Evolutionary conservation across 352 stramenopile genomes (phyloP).

Genomic region (Peronospora belbahrii): DNA sequence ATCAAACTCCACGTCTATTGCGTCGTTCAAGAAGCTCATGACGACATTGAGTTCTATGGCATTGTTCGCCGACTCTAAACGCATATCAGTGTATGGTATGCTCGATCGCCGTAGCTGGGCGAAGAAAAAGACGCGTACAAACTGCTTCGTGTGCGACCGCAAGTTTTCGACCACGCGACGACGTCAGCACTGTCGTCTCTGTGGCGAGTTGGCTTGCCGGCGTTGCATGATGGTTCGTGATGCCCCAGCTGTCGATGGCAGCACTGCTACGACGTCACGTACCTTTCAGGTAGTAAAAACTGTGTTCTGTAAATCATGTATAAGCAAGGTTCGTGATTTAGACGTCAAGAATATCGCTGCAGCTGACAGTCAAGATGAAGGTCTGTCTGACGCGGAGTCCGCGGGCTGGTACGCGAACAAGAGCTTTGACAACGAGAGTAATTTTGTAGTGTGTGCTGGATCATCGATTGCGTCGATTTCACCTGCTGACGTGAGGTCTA

Average conservation of each 20-base stretch:
- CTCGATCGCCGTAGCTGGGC: conserved; percentile 47
- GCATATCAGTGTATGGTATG: conserved; percentile 50
- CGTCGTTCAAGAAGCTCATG: conserved; percentile 42
- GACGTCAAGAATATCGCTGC: conserved; percentile 5
- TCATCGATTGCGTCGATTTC: conserved; percentile 17
- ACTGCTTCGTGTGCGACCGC: conserved; percentile 52
- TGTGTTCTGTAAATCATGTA: conserved; percentile 49
- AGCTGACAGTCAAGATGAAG: conserved; percentile 30
- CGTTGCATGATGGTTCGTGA: conserved; percentile 56
- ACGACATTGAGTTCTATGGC: conserved; percentile 47
- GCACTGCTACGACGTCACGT: conserved; percentile 13
- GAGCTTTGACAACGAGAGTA: conserved; percentile 20
- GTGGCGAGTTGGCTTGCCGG: conserved; percentile 66
- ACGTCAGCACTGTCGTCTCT: conserved; percentile 70
- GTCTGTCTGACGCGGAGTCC: conserved; percentile 25
- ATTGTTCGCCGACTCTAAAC: conserved; percentile 49
- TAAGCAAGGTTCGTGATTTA: conserved; percentile 38
- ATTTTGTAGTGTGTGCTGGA: conserved; percentile 1
- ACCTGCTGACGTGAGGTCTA: no score
- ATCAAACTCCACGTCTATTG: conserved; percentile 17
- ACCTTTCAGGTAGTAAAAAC: conserved; percentile 51
- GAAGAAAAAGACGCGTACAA: conserved; percentile 30
- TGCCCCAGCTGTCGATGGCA: conserved; percentile 27
- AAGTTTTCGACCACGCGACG: conserved; percentile 52
- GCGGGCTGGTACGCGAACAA: conserved; percentile 20